phyloP scores from a whole-genome alignment of 305 asterid genomes.

The Fraxinus nigra region DNA sequence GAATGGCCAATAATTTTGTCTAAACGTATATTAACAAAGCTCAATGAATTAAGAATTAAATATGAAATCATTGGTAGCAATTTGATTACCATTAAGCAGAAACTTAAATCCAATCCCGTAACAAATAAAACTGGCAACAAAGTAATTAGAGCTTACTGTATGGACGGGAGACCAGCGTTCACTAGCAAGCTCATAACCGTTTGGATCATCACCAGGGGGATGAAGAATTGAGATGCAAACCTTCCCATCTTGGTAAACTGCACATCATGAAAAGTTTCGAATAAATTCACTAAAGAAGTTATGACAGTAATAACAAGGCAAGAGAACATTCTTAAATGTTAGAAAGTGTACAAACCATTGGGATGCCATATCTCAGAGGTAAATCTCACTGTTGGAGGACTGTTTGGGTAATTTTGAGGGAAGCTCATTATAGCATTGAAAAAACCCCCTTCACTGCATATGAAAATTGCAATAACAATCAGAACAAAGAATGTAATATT shows the following conservation, averaged over 20 bases:
- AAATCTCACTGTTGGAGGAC: conserved; percentile 94
- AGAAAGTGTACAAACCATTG: conserved; percentile 58
- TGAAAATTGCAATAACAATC: conserved; percentile 25
- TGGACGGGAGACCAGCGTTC: conserved; percentile 99
- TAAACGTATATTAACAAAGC: neutral
- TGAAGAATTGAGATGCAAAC: conserved; percentile 98
- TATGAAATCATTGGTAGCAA: neutral
- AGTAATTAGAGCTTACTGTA: conserved; percentile 56
- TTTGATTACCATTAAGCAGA: neutral
- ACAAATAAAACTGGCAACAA: neutral
- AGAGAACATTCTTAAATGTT: neutral
- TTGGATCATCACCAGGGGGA: conserved; percentile 98
- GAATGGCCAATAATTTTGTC: neutral
- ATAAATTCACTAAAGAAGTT: conserved; percentile 14
- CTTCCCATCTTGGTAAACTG: conserved; percentile 91
- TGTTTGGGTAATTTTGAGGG: conserved; percentile 87
- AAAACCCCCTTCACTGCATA: conserved; percentile 97
- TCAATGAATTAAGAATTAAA: neutral
- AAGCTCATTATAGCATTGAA: conserved; percentile 95
- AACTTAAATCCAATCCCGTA: neutral
- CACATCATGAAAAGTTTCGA: conserved; percentile 13
- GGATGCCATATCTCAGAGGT: conserved; percentile 99
- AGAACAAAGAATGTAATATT: conserved; percentile 16
- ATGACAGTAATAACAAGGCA: conserved; percentile 8
- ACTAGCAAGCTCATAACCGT: conserved; percentile 96